Evolutionary conservation across 257 asterid species (phyloP).

Genomic region (Rubia yunnanensis): DNA sequence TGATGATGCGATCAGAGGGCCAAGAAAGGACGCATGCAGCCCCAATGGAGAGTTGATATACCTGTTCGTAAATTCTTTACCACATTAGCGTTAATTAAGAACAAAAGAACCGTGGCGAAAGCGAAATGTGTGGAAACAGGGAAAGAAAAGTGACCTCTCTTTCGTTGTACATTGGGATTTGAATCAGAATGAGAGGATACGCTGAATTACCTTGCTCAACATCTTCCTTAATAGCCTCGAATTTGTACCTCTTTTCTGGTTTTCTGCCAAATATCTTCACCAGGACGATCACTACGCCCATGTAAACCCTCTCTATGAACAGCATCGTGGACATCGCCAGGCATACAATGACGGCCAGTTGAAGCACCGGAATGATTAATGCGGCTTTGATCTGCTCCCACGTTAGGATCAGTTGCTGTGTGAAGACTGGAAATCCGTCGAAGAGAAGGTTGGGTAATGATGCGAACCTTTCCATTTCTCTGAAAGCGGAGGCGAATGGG

Average conservation of each 20-base stretch:
- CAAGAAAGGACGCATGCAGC: slow-evolving; percentile 97
- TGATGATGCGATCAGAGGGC: slow-evolving; percentile 81
- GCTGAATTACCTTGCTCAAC: slow-evolving; percentile 70
- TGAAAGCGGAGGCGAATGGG: not conserved
- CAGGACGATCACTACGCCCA: slow-evolving; percentile 58
- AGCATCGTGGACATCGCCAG: slow-evolving; percentile 72
- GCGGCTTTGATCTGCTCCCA: slow-evolving; percentile 79
- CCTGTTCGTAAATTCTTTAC: slow-evolving; percentile 27
- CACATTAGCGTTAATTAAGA: not conserved
- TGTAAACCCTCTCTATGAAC: slow-evolving; percentile 78
- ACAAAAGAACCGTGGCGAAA: not conserved
- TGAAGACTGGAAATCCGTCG: slow-evolving; percentile 31
- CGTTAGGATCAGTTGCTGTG: slow-evolving; percentile 30
- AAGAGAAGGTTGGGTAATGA: slow-evolving; percentile 24
- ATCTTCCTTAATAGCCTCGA: slow-evolving; percentile 79
- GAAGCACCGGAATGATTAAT: slow-evolving; percentile 65
- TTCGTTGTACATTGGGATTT: slow-evolving; percentile 95
- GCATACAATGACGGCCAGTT: slow-evolving; percentile 42
- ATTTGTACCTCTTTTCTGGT: slow-evolving; percentile 69
- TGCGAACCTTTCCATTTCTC: slow-evolving; percentile 44
- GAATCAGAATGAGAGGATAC: slow-evolving; percentile 82
- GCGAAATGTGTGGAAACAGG: not conserved
- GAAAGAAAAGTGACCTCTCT: slow-evolving; percentile 48
- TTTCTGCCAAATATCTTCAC: slow-evolving; percentile 56
- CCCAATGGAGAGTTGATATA: slow-evolving; percentile 84